Evolutionary conservation across 2,329 filamentous ascomycete genomes (phyloP), one percentile per base, ranked within the genome.

Genomic region (Arthrobotrys sphaeroides): DNA sequence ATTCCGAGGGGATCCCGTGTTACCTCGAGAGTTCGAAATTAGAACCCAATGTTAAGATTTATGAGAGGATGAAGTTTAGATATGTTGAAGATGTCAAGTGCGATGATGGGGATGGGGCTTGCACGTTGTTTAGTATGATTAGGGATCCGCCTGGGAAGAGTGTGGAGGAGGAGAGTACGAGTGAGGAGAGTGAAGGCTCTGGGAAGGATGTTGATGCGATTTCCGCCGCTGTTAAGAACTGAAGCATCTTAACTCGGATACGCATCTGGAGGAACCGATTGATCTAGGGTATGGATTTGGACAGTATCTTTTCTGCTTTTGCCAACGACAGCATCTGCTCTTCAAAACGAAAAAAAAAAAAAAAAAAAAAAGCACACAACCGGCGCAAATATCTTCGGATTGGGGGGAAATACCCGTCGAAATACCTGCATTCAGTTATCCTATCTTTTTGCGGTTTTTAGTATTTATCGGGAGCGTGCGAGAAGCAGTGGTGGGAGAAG

Each of bases 21-120:
- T 92, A 92, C 81, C 82, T 93, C 70, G 90, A 93, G 82, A 91
- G 89, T 31, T 90, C 88, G 73, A 87, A 89, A 64, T 87, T 87
- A 38, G 85, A 86, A 73, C 90, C 90, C 0, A 93, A 92, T 78
- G 86, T 90, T 80, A 84, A 85, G 31, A 92, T 93, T 20, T 93
- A 93, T 81, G 86, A 89, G 78, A 86, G 85, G 70, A 87, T 91
- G 85, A 90, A 90, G 3, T 93, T 92, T 81, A 83, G 85, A 79
- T 83, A 90, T 65, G 86, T 85, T 5, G 88, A 86, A 80, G 87
- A 90, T 80, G 89, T 92, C 85, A 84, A 87, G 66, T 91, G 90
- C 81, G 86, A 88, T 70, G 90, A 91, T 79, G 85, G 86, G 1
- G 87, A 87, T 2, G 86, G 86, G 26, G 81, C 82, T 0, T 88